Conservation (phyloP, 495 filamentous ascomycete genomes). For the Hamigera avellanea region DNA sequence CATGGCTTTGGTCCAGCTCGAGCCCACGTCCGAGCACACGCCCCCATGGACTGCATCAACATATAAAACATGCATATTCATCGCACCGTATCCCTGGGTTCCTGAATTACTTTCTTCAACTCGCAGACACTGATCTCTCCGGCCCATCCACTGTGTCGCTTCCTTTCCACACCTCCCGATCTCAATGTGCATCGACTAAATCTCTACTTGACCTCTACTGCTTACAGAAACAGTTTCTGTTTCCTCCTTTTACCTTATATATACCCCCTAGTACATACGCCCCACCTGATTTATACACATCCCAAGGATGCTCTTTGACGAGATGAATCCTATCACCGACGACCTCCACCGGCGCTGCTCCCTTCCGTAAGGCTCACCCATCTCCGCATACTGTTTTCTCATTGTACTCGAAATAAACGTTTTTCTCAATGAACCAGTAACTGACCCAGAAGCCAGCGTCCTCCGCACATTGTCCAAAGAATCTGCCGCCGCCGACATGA, state of each 20-base stretch:
- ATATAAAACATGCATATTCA: constrained; percentile 20
- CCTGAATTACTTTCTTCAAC: too few species aligned
- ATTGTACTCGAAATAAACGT: too few species aligned
- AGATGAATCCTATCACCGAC: constrained; percentile 21
- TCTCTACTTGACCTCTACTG: too few species aligned
- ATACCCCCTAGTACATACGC: too few species aligned
- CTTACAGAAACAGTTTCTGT: too few species aligned
- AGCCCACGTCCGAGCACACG: constrained; percentile 12
- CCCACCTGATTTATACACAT: too few species aligned
- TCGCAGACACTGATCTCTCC: too few species aligned
- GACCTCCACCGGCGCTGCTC: constrained; percentile 24
- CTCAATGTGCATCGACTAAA: too few species aligned
- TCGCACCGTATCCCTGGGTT: constrained; percentile 3
- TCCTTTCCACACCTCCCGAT: too few species aligned
- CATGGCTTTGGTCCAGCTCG: neutral
- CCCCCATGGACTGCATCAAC: constrained; percentile 9
- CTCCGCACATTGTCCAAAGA: constrained; percentile 9
- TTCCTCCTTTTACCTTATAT: too few species aligned
- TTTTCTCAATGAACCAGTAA: too few species aligned
- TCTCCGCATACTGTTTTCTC: neutral
- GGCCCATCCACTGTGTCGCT: too few species aligned
- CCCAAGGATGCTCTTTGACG: constrained; percentile 20
- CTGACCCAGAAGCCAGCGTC: constrained; percentile 9
- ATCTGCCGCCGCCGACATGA: constrained; percentile 10
- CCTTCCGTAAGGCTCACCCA: constrained; percentile 26